Evolutionary conservation across 2,329 filamentous ascomycete genomes (phyloP).

Genomic region (Trichoderma sp.): DNA sequence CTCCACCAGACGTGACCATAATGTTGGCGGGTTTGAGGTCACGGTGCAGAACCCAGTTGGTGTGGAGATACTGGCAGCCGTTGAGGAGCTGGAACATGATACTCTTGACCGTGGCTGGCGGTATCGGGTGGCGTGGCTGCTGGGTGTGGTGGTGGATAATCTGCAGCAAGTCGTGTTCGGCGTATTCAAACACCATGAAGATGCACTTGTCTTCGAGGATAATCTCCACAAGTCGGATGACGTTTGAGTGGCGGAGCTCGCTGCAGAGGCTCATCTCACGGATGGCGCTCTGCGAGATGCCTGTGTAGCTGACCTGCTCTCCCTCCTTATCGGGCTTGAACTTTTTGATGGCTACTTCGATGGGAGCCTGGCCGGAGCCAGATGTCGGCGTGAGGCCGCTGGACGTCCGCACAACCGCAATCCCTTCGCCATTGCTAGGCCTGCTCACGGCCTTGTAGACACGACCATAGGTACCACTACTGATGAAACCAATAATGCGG

Average conservation of each 20-base stretch:
- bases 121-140: constrained; percentile 81
- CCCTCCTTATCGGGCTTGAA: constrained; percentile 99
- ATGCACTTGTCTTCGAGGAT: constrained; percentile 99
- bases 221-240: constrained; percentile 89
- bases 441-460: constrained; percentile 92
- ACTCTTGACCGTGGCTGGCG: constrained; percentile 82
- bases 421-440: constrained; percentile 6
- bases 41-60: constrained; percentile 94
- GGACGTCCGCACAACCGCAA: constrained; percentile 11
- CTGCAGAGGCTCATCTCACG: constrained; percentile 97
- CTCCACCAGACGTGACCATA: constrained; percentile 88
- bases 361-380: background rate
- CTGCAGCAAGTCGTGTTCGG: constrained; percentile 93
- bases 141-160: constrained; percentile 98
- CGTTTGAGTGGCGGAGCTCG: constrained; percentile 82
- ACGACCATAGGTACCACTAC: constrained; percentile 93
- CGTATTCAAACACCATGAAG: constrained; percentile 99
- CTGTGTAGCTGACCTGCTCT: constrained; percentile 89
- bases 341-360: constrained; percentile 97
- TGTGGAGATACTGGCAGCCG: constrained; percentile 89
- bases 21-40: constrained; percentile 98
- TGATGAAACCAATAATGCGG: constrained; percentile 97
- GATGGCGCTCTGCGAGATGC: constrained; percentile 94
- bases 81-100: constrained; percentile 96
- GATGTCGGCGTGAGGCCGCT: constrained; percentile 49